A percentile compares a stretch with the other conserved stretches of the same genome.
phyloP scores from a whole-genome alignment of 2,329 filamentous ascomycete species.

The Colletotrichum orchidophilum region DNA sequence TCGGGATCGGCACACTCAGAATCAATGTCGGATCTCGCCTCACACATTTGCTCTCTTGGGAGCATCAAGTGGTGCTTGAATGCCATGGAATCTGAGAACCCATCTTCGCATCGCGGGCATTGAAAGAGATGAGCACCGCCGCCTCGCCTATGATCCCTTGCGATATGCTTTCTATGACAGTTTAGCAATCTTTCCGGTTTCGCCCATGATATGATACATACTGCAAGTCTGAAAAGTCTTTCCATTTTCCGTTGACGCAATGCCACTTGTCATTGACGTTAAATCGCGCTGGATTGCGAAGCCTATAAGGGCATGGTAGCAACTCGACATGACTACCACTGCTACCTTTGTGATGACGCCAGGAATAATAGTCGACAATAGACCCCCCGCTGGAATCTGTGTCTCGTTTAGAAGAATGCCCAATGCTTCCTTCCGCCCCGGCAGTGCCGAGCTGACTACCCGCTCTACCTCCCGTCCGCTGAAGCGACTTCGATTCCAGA shows the following conservation, averaged over 20 bases:
- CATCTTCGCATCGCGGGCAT: conserved; percentile 50
- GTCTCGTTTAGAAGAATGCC: neutral
- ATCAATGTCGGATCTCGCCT: conserved; percentile 27
- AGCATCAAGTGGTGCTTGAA: conserved; percentile 49
- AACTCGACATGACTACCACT: too few relatives aligned
- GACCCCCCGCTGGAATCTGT: neutral
- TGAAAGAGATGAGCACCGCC: conserved; percentile 47
- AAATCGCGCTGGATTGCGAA: conserved; percentile 54
- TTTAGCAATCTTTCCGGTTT: neutral
- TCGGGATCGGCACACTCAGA: neutral
- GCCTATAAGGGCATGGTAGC: conserved; percentile 50
- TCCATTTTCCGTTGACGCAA: conserved; percentile 54
- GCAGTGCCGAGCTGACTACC: neutral
- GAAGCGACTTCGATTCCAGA: too few relatives aligned
- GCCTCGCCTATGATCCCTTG: conserved; percentile 52
- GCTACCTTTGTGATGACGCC: too few relatives aligned
- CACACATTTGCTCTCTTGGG: conserved; percentile 53
- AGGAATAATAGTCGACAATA: neutral
- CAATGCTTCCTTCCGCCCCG: neutral
- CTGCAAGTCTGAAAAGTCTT: conserved; percentile 48
- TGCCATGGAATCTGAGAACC: conserved; percentile 48
- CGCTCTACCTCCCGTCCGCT: neutral
- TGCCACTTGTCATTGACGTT: conserved; percentile 55
- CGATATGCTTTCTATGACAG: conserved; percentile 48
- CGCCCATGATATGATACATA: neutral